Percentiles rank a stretch among this genome's conserved stretches.
These are phyloP conservation scores for Xylaria castorea DNA, from an alignment of 495 filamentous ascomycete genomes.

Conservation along the genomic window DNA sequence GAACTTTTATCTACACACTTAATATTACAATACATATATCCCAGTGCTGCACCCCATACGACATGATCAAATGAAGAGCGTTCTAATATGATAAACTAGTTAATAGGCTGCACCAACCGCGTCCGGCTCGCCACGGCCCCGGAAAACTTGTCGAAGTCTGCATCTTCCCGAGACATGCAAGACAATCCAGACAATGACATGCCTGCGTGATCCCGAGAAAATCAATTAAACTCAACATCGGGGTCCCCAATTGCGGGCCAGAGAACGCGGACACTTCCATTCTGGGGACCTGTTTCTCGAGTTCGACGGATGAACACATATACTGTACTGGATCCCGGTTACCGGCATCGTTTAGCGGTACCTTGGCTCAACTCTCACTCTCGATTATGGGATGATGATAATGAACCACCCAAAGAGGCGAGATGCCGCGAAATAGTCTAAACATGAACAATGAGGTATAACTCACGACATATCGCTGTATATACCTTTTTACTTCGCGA, in stretches of 20 bases:
- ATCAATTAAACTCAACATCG: slow-evolving; percentile 20
- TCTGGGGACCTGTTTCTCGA: slow-evolving; percentile 28
- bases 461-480: neutral
- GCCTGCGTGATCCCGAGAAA: slow-evolving; percentile 24
- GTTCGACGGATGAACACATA: slow-evolving; percentile 25
- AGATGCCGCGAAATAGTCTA: slow-evolving; percentile 1
- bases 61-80: neutral
- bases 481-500: neutral
- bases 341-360: slow-evolving; percentile 22
- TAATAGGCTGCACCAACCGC: slow-evolving; percentile 6
- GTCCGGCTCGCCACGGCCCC: slow-evolving; percentile 27
- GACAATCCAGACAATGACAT: slow-evolving; percentile 24
- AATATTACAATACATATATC: neutral
- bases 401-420: neutral
- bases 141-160: slow-evolving; percentile 26
- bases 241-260: slow-evolving; percentile 21
- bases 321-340: slow-evolving; percentile 22
- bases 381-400: slow-evolving; percentile 5
- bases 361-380: neutral
- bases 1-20: slow-evolving; percentile 2
- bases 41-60: neutral
- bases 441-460: neutral
- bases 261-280: slow-evolving; percentile 20
- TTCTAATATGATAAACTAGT: neutral
- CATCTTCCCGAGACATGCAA: slow-evolving; percentile 29